Evolutionary conservation across 805 yeast species (phyloP).

Genomic region (Kazachstania taianensis): DNA sequence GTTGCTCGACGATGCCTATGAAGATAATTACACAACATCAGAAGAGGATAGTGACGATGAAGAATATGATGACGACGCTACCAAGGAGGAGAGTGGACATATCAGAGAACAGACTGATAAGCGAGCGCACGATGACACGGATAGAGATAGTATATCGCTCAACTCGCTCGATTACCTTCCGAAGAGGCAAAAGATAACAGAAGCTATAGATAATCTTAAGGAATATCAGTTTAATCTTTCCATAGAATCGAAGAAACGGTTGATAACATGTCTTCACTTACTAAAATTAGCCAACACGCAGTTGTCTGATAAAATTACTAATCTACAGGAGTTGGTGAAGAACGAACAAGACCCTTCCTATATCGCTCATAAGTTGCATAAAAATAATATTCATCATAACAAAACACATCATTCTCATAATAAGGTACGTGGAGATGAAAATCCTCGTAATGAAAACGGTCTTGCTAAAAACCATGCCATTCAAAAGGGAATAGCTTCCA

Average conservation of each 20-base stretch:
- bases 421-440: background rate
- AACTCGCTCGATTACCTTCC: slow-evolving; percentile 7
- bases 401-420: background rate
- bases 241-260: slow-evolving; percentile 62
- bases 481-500: too few species aligned
- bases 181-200: slow-evolving; percentile 29
- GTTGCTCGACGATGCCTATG: slow-evolving; percentile 37
- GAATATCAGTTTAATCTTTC: slow-evolving; percentile 35
- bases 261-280: slow-evolving; percentile 71
- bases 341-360: slow-evolving; percentile 30
- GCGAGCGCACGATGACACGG: background rate
- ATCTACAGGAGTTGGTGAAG: slow-evolving; percentile 47
- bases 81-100: slow-evolving; percentile 8
- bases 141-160: background rate
- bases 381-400: slow-evolving; percentile 2
- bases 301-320: slow-evolving; percentile 54
- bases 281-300: slow-evolving; percentile 73
- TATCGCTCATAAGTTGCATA: slow-evolving; percentile 12
- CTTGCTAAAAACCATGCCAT: slow-evolving; percentile 6
- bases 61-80: slow-evolving; percentile 5
- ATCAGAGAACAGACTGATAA: background rate
- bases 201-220: slow-evolving; percentile 29
- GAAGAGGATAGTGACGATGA: slow-evolving; percentile 16
- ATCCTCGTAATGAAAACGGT: slow-evolving; percentile 4
- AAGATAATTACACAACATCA: slow-evolving; percentile 17